phyloP scores from a whole-genome alignment of 1,139 yeast genomes.

The Suhomyces bolitotheri region DNA sequence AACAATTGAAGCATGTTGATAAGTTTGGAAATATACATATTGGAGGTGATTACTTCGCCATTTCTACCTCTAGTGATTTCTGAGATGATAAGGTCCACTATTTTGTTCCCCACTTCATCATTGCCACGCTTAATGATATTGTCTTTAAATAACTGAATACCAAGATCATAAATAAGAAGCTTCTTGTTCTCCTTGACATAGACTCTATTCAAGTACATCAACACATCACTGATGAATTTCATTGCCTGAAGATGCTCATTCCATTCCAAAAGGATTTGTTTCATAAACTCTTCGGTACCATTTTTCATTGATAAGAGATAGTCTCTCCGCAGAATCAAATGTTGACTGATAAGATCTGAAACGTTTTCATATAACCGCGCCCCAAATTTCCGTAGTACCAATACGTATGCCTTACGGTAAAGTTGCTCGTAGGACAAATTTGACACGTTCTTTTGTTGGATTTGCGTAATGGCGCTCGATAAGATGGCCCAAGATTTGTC shows the following conservation, averaged over 20 bases:
- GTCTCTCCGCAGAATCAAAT: conserved; percentile 41
- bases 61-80: conserved; percentile 62
- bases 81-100: conserved; percentile 52
- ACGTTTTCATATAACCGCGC: conserved; percentile 67
- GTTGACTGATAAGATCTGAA: conserved; percentile 48
- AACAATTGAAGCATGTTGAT: conserved; percentile 69
- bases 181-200: conserved; percentile 73
- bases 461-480: conserved; percentile 73
- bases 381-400: conserved; percentile 77
- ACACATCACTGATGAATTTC: conserved; percentile 80
- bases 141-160: conserved; percentile 54
- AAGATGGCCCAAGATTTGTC: conserved; percentile 71
- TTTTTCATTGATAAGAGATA: conserved; percentile 22
- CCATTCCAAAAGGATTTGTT: conserved; percentile 60
- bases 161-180: conserved; percentile 73
- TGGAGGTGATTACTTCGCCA: conserved; percentile 58
- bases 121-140: conserved; percentile 41
- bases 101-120: conserved; percentile 51
- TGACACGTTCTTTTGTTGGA: conserved; percentile 73
- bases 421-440: conserved; percentile 80
- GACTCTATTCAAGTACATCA: conserved; percentile 85
- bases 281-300: conserved; percentile 42
- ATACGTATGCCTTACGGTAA: conserved; percentile 76
- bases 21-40: conserved; percentile 58
- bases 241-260: conserved; percentile 71